phyloP scores from a whole-genome alignment of 495 filamentous ascomycete species.

The Aspergillus biplanus region DNA sequence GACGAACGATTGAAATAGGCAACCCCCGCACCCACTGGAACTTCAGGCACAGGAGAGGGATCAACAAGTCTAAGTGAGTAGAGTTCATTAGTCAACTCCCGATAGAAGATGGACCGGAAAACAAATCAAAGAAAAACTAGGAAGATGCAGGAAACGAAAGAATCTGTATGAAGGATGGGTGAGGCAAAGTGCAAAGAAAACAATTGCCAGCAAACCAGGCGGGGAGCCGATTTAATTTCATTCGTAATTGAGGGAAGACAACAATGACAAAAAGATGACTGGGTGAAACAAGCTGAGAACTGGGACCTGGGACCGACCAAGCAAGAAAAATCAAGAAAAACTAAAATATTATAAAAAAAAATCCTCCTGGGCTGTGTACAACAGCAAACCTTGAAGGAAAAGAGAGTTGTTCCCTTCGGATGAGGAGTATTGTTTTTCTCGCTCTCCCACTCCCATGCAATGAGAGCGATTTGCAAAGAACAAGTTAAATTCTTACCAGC shows the following conservation, averaged over 20 bases:
- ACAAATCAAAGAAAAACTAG: slow-evolving; percentile 11
- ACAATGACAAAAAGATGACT: background rate
- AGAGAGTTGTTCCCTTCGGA: background rate
- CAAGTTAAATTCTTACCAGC: too few species aligned
- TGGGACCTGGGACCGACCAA: background rate
- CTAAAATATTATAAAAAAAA: background rate
- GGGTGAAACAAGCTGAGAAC: background rate
- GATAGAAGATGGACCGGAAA: slow-evolving; percentile 7
- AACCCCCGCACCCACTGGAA: slow-evolving; percentile 25
- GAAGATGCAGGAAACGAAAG: slow-evolving; percentile 10
- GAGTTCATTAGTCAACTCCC: slow-evolving; percentile 13
- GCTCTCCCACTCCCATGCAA: background rate
- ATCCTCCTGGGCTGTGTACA: background rate
- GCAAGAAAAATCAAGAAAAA: slow-evolving; percentile 5
- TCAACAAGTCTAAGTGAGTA: slow-evolving; percentile 6
- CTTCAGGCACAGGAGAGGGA: slow-evolving; percentile 17
- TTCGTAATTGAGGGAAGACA: slow-evolving; percentile 10
- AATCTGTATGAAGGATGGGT: slow-evolving; percentile 7
- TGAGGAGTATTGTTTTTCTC: slow-evolving; percentile 1
- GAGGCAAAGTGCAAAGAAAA: slow-evolving; percentile 15
- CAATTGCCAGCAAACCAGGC: slow-evolving; percentile 12
- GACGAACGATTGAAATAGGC: slow-evolving; percentile 29
- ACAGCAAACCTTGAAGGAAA: background rate
- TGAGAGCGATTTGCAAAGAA: too few species aligned
- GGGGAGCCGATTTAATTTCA: slow-evolving; percentile 15